A percentile compares a stretch with the other conserved stretches of the same genome.
phyloP scores from a whole-genome alignment of 2,329 filamentous ascomycete genomes.

The Neocatenulostroma microsporum region DNA sequence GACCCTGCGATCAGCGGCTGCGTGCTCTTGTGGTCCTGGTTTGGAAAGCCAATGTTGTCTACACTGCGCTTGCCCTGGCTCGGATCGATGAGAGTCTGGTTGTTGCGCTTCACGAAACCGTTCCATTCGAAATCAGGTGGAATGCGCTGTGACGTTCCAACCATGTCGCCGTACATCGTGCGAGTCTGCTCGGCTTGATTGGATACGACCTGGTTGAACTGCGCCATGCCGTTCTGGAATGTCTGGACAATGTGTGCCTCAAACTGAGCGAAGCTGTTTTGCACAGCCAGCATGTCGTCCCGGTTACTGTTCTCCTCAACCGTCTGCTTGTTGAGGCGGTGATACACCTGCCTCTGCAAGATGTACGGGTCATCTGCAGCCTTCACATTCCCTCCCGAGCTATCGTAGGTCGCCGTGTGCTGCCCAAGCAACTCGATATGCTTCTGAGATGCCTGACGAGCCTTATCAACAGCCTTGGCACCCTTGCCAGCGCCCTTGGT shows the following conservation, averaged over 20 bases:
- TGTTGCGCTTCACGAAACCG: conserved; percentile 66
- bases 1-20: conserved; percentile 78
- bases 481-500: conserved; percentile 71
- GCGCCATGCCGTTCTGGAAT: conserved; percentile 71
- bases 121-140: conserved; percentile 87
- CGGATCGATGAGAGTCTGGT: conserved; percentile 68
- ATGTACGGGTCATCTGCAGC: conserved; percentile 81
- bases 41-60: conserved; percentile 71
- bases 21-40: conserved; percentile 74
- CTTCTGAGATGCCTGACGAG: conserved; percentile 78
- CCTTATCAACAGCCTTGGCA: conserved; percentile 86
- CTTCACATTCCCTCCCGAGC: conserved; percentile 61
- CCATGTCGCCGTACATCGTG: conserved; percentile 75
- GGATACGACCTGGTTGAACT: conserved; percentile 73
- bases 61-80: conserved; percentile 65
- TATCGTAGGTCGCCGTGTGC: conserved; percentile 72
- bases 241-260: conserved; percentile 78
- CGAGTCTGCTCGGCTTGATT: conserved; percentile 76
- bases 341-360: conserved; percentile 67
- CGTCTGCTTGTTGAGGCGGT: conserved; percentile 84
- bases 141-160: conserved; percentile 66
- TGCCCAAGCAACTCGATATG: conserved; percentile 91
- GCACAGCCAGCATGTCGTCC: conserved; percentile 84
- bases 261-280: conserved; percentile 80
- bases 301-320: conserved; percentile 93